phyloP scores from a whole-genome alignment of 2,329 filamentous ascomycete genomes.

The Clarireedia monteithiana region DNA sequence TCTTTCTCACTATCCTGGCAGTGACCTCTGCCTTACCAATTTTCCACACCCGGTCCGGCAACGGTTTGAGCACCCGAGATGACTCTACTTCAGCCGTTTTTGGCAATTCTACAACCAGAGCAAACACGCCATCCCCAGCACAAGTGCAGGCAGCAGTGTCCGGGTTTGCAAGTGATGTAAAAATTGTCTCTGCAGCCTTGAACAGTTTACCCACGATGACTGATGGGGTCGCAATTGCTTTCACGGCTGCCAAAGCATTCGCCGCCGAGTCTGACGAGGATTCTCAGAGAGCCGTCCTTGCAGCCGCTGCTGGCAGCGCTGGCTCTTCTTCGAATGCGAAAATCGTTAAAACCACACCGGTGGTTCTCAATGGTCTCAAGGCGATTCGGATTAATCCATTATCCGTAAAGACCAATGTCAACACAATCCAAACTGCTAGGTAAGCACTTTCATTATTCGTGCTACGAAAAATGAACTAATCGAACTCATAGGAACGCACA shows the following conservation, averaged over 20 bases:
- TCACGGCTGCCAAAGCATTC: slow-evolving; percentile 18
- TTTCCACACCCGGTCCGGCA: neutral
- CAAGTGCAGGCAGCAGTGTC: slow-evolving; percentile 15
- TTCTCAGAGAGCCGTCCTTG: slow-evolving; percentile 17
- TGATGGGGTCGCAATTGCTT: slow-evolving; percentile 12
- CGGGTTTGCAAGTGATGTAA: slow-evolving; percentile 22
- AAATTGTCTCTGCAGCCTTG: slow-evolving; percentile 20
- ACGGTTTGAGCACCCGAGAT: neutral
- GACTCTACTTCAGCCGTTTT: neutral
- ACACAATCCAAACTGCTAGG: slow-evolving; percentile 9
- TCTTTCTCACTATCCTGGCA: neutral
- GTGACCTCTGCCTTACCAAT: slow-evolving; percentile 1
- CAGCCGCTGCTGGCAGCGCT: slow-evolving; percentile 17
- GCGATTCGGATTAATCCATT: slow-evolving; percentile 13
- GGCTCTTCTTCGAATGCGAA: slow-evolving; percentile 17
- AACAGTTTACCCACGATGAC: slow-evolving; percentile 16
- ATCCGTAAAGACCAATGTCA: neutral
- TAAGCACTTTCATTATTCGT: neutral
- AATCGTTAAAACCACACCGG: slow-evolving; percentile 22
- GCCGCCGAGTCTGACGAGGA: slow-evolving; percentile 23
- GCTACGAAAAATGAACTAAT: neutral
- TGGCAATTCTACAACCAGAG: neutral
- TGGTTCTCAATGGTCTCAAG: slow-evolving; percentile 18
- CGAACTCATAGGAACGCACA: slow-evolving; percentile 18
- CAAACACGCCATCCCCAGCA: neutral